Percentiles rank a stretch among this genome's conserved stretches.
These are phyloP conservation scores for Melaleuca alternifolia DNA, from an alignment of 345 rosid species.

Conservation along the genomic window DNA sequence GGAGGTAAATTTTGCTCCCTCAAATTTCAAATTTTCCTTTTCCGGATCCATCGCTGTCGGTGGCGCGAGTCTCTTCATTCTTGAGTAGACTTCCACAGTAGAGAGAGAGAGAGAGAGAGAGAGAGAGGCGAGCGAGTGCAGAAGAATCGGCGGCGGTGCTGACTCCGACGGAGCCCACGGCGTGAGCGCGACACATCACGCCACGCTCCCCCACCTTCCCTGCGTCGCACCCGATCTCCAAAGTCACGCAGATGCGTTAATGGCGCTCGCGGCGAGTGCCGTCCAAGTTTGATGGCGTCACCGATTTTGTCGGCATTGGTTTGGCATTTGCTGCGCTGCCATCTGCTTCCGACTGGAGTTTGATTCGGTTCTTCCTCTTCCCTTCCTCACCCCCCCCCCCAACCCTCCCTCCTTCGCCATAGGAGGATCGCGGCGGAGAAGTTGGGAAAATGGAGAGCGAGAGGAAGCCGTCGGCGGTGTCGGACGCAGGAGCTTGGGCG, in stretches of 20 bases:
- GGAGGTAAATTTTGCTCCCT: too few relatives aligned
- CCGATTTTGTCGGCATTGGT: not conserved
- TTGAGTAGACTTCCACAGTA: not conserved
- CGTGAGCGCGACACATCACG: not conserved
- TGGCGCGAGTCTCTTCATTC: not conserved
- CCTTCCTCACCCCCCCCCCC: not conserved
- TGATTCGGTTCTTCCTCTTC: not conserved
- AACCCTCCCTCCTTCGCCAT: not conserved
- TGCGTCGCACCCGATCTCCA: not conserved
- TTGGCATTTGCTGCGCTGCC: not conserved
- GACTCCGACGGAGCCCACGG: not conserved
- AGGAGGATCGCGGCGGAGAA: not conserved
- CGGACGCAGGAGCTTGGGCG: slow-evolving; percentile 91
- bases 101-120: not conserved
- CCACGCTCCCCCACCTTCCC: not conserved
- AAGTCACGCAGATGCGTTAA: not conserved
- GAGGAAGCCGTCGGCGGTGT: slow-evolving; percentile 58
- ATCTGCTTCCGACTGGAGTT: not conserved
- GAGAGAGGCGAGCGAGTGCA: not conserved
- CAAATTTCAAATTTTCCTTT: too few relatives aligned
- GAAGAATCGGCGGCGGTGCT: not conserved
- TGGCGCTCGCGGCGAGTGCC: not conserved
- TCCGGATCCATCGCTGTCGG: not conserved
- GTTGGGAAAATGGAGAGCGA: slow-evolving; percentile 14
- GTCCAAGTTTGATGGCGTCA: not conserved